Evolutionary conservation across 2,329 filamentous ascomycete species (phyloP), one percentile per base, ranked within the genome.

Genomic region (Colletotrichum neosansevieriae): DNA sequence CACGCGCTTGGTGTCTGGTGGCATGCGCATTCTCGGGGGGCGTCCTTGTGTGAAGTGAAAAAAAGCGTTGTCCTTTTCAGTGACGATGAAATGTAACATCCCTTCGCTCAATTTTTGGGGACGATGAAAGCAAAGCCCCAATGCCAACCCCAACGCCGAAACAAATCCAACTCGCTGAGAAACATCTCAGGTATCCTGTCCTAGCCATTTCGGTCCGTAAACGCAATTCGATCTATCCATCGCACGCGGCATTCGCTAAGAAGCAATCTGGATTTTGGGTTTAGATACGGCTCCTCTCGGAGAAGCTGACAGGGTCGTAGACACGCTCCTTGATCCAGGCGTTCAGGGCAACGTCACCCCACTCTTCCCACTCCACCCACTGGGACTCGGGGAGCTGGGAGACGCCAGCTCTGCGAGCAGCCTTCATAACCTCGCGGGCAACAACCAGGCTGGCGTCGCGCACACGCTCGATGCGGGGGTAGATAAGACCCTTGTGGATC

Each of bases 381-480:
- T 91, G 86, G 71, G 86, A 85, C 71, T 94, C 91, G 58, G 85
- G 84, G 63, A 94, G 82, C 70, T 82, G 81, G 75, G 91, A 91
- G 58, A 97, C 92, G 70, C 92, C 92, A 74, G 93, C 93, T 71
- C 91, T 85, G 75, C 97, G 92, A 6, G 95, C 94, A 21, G 93
- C 91, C 79, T 96, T 94, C 86, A 98, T 98, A 73, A 98, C 94
- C 81, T 95, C 94, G 57, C 94, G 90, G 36, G 94, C 93, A 34
- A 98, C 94, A 54, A 92, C 80, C 67, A 97, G 86, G 76, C 91
- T 95, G 68, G 97, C 94, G 36, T 98, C 94, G 50, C 96, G 90
- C 72, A 99, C 97, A 71, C 96, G 92, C 79, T 93, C 90, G 76
- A 99, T 93, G 77, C 91, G 89, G 12, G 94, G 96, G 84, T 99